A percentile compares a stretch with the other conserved stretches of the same genome.
Conservation (phyloP, 768 basidiomycete genomes). For the Psilocybe cubensis region DNA sequence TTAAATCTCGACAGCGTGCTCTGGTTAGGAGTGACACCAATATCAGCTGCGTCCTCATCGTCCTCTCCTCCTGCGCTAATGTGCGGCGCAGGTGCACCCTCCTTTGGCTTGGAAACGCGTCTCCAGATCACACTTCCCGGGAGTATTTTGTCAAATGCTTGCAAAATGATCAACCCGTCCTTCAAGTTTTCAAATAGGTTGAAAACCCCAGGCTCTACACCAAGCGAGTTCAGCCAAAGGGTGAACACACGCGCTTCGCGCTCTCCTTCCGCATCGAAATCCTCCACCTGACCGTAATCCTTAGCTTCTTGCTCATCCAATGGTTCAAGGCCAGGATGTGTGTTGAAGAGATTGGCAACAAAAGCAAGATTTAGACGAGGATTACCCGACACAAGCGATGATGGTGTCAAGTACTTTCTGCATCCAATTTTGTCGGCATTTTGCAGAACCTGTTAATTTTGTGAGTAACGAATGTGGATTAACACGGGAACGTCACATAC, state of each 20-base stretch:
- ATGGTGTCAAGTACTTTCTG: constrained; percentile 92
- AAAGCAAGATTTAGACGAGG: constrained; percentile 97
- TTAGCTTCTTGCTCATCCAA: constrained; percentile 94
- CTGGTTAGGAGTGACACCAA: constrained; percentile 83
- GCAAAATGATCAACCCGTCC: constrained; percentile 89
- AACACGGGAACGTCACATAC: constrained; percentile 24
- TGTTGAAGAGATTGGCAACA: constrained; percentile 99
- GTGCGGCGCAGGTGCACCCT: constrained; percentile 48
- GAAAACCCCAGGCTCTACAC: constrained; percentile 95
- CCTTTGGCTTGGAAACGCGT: constrained; percentile 93
- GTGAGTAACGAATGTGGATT: too few relatives aligned
- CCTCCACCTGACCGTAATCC: constrained; percentile 87
- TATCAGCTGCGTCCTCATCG: constrained; percentile 76
- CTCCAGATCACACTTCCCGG: constrained; percentile 95
- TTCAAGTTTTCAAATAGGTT: constrained; percentile 96
- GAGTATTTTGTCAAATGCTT: constrained; percentile 95
- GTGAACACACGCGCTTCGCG: constrained; percentile 98
- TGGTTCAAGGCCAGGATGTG: constrained; percentile 91
- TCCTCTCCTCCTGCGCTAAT: constrained; percentile 44
- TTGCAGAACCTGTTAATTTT: constrained; percentile 80
- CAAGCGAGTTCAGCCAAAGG: constrained; percentile 96
- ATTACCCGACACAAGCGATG: constrained; percentile 91
- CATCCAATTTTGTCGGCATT: constrained; percentile 95
- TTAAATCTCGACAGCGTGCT: constrained; percentile 93
- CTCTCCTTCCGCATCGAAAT: constrained; percentile 99